phyloP scores from a whole-genome alignment of 2,329 filamentous ascomycete genomes.

The Cadophora luteo-olivacea region DNA sequence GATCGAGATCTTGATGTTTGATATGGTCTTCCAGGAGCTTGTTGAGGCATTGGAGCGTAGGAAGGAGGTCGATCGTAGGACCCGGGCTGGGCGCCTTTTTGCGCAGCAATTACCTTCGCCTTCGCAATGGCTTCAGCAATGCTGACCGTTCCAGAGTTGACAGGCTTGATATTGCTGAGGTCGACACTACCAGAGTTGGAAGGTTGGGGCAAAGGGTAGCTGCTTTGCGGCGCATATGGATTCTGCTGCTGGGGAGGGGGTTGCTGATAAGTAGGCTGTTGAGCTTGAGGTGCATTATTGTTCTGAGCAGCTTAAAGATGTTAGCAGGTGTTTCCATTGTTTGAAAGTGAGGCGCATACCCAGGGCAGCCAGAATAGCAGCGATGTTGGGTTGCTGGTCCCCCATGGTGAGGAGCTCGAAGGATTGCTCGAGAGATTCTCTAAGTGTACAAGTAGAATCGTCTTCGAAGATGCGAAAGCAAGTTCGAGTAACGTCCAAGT shows the following conservation, averaged over 20 bases:
- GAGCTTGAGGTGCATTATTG: constrained; percentile 53
- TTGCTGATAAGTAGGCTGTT: constrained; percentile 45
- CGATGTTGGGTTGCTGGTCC: constrained; percentile 54
- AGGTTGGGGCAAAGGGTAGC: constrained; percentile 56
- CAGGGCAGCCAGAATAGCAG: constrained; percentile 57
- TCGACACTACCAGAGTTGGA: constrained; percentile 79
- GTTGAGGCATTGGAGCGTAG: constrained; percentile 51
- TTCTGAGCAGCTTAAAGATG: constrained; percentile 53
- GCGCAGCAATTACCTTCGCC: constrained; percentile 80
- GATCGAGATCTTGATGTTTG: constrained; percentile 70
- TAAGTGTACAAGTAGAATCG: background rate
- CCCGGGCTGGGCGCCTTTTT: constrained; percentile 67
- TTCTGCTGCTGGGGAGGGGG: constrained; percentile 53
- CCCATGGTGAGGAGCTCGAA: constrained; percentile 46
- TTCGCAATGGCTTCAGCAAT: constrained; percentile 86
- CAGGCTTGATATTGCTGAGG: constrained; percentile 78
- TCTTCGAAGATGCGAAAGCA: background rate
- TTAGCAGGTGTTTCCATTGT: constrained; percentile 28
- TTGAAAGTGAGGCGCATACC: constrained; percentile 43
- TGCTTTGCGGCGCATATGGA: constrained; percentile 48
- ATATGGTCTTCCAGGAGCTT: constrained; percentile 62
- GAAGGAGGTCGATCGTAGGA: constrained; percentile 62
- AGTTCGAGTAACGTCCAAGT: background rate
- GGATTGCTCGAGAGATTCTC: background rate
- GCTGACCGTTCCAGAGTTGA: constrained; percentile 81